phyloP scores from a whole-genome alignment of 176 grass and related monocot genomes.

The Tuctoria greenei region DNA sequence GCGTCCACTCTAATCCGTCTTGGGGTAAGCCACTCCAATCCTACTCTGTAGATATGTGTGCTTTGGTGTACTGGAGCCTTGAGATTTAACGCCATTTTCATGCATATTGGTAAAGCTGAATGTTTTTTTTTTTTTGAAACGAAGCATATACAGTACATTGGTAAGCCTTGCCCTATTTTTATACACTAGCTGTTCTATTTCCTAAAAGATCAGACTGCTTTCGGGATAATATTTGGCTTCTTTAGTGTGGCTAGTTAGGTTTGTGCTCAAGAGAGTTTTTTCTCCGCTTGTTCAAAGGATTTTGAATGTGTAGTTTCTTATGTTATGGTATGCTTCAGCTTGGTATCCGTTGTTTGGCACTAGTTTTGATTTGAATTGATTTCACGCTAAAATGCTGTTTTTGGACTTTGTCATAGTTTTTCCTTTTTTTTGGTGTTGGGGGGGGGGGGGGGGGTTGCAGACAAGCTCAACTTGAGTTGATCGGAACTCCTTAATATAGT shows the following conservation, averaged over 20 bases:
- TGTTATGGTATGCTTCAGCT: neutral
- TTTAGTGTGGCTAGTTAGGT: neutral
- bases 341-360: neutral
- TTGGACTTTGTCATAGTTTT: neutral
- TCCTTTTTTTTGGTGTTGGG: neutral
- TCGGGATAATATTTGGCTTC: neutral
- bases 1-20: constrained; percentile 88
- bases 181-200: neutral
- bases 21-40: constrained; percentile 61
- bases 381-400: neutral
- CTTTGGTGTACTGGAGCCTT: neutral
- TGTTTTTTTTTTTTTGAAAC: neutral
- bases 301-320: neutral
- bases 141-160: neutral
- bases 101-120: neutral
- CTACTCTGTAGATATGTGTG: neutral
- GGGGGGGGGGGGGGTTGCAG: neutral
- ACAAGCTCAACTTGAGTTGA: neutral
- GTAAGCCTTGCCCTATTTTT: neutral
- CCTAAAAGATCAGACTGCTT: neutral
- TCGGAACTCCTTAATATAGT: neutral
- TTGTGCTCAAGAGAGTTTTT: neutral
- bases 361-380: neutral
- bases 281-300: neutral
- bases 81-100: constrained; percentile 6